phyloP scores from a whole-genome alignment of 495 filamentous ascomycete species.

The Xylaria nigripes region DNA sequence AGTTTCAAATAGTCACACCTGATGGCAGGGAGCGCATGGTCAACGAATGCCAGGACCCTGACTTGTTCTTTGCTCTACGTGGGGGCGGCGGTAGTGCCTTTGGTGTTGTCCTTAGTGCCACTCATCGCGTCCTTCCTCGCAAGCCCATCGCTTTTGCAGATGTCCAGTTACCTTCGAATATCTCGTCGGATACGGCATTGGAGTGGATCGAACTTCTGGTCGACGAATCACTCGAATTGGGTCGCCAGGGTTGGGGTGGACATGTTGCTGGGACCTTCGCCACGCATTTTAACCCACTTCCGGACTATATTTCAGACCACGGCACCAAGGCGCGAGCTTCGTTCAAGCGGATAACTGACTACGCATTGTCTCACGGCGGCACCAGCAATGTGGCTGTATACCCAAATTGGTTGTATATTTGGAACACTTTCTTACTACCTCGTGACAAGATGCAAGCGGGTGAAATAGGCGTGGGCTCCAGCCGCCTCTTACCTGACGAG shows the following conservation, averaged over 20 bases:
- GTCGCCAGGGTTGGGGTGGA: constrained; percentile 41
- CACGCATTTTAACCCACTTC: constrained; percentile 32
- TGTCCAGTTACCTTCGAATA: constrained; percentile 30
- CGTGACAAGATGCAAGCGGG: constrained; percentile 5
- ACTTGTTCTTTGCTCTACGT: constrained; percentile 56
- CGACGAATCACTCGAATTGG: constrained; percentile 35
- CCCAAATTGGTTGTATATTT: constrained; percentile 1
- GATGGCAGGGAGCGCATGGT: constrained; percentile 41
- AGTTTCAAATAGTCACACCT: constrained; percentile 54
- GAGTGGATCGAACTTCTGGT: constrained; percentile 34
- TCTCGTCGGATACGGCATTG: constrained; percentile 19
- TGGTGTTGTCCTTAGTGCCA: constrained; percentile 42
- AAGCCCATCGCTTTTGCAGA: constrained; percentile 30
- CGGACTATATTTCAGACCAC: constrained; percentile 19
- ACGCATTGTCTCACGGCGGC: constrained; percentile 6
- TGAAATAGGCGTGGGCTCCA: constrained; percentile 1
- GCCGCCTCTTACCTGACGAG: constrained; percentile 27
- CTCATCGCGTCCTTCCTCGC: constrained; percentile 31
- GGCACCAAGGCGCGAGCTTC: constrained; percentile 15
- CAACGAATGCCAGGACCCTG: constrained; percentile 40
- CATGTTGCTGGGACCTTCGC: constrained; percentile 32
- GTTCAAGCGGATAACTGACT: constrained; percentile 5
- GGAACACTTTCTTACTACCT: constrained; percentile 6
- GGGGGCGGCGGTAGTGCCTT: constrained; percentile 52
- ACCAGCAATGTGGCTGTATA: constrained; percentile 11